These are phyloP conservation scores for Cyberlindnera sargentensis DNA, from an alignment of 805 yeast genomes.

Conservation along the genomic window DNA sequence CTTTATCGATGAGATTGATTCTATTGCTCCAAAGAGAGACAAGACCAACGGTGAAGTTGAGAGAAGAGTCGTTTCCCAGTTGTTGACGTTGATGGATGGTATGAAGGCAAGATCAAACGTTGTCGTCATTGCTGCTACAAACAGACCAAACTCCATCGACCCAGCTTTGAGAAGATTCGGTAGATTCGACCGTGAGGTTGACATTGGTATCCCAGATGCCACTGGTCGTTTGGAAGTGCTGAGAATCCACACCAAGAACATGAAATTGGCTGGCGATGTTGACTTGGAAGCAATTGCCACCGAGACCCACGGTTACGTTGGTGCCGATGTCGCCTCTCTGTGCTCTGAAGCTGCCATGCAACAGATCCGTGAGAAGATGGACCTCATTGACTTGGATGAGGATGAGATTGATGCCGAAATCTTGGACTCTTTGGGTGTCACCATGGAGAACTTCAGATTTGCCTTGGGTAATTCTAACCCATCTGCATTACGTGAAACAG, in stretches of 20 bases:
- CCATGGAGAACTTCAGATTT: constrained; percentile 97
- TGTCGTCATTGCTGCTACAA: constrained; percentile 97
- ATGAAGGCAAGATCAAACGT: constrained; percentile 99
- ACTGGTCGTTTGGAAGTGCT: constrained; percentile 96
- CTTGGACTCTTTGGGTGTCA: constrained; percentile 91
- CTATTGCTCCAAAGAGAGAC: constrained; percentile 99
- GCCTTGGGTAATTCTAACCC: constrained; percentile 98
- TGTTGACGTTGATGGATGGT: constrained; percentile 98
- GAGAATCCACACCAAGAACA: constrained; percentile 96
- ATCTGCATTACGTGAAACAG: constrained; percentile 98
- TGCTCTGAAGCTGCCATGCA: constrained; percentile 99
- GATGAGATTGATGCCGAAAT: constrained; percentile 97
- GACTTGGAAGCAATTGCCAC: constrained; percentile 93
- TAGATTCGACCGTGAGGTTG: constrained; percentile 84
- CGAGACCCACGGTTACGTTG: constrained; percentile 99
- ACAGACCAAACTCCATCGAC: constrained; percentile 68
- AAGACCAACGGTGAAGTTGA: constrained; percentile 99
- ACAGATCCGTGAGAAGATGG: constrained; percentile 99
- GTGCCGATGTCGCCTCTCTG: constrained; percentile 96
- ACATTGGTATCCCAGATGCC: constrained; percentile 95
- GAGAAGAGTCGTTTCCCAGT: constrained; percentile 97
- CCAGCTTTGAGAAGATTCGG: constrained; percentile 86
- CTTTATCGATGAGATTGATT: constrained; percentile 97
- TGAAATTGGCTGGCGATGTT: constrained; percentile 93
- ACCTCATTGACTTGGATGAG: constrained; percentile 89